Base-by-base conservation (phyloP, 2,329 filamentous ascomycete genomes). In the Pseudocercospora cruenta region DNA sequence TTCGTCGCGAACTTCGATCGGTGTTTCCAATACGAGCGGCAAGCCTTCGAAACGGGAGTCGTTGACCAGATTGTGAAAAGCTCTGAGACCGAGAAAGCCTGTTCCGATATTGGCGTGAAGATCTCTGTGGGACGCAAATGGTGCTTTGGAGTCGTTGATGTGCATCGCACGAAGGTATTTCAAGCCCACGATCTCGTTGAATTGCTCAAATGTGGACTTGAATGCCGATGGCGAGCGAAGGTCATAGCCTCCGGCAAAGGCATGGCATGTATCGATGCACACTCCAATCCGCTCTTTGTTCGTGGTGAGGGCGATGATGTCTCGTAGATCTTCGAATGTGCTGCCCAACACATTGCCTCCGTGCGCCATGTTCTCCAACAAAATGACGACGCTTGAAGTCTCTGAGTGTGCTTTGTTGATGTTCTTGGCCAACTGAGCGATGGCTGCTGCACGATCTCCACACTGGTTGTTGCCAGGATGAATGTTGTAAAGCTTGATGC, bases 91-190 rank as follows among this genome's bases (percentile, higher is more conserved):
- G 0, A 99, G 85, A 76, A 96, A 99, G 0, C 95, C 95, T 0
- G 93, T 96, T 26, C 95, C 95, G 69, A 99, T 98, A 77, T 97
- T 98, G 70, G 94, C 93, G 79, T 99, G 95, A 1, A 98, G 81
- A 77, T 99, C 95, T 47, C 94, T 88, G 70, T 93, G 87, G 39
- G 92, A 95, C 49, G 80, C 84, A 31, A 96, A 83, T 0, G 95
- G 94, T 0, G 94, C 93, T 80, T 98, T 99, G 81, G 91, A 96
- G 80, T 99, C 95, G 78, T 99, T 99, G 49, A 99, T 73, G 78
- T 99, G 95, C 63, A 98, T 83, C 0, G 95, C 95, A 67, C 88
- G 89, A 7, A 99, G 86, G 73, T 96, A 97, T 61, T 87, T 80
- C 31, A 90, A 78, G 0, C 95, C 95, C 9, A 99, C 90, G 5